Conservation (phyloP, 192 early-diverging fungal genomes). For the Linnemannia elongata region DNA sequence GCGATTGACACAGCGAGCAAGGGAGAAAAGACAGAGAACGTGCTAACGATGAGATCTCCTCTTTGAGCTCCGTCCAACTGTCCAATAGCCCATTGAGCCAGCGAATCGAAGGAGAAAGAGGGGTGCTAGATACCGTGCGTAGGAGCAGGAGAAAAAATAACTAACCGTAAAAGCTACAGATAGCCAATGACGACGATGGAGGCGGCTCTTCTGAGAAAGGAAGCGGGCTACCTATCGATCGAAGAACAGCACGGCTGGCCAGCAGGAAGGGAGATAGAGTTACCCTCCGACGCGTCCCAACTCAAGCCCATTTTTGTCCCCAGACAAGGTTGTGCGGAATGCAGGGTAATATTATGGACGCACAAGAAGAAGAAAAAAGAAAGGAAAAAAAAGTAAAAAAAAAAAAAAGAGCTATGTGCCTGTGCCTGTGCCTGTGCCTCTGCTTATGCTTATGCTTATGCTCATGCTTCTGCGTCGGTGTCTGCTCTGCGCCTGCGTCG, state of each 20-base stretch:
- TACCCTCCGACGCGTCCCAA: background rate
- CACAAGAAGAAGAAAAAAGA: background rate
- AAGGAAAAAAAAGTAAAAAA: background rate
- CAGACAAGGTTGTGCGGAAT: slow-evolving; percentile 4
- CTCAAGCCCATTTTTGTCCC: background rate
- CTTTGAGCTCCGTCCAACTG: background rate
- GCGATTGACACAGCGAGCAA: background rate
- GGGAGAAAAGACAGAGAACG: background rate
- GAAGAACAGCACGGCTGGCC: background rate
- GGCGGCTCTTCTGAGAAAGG: background rate
- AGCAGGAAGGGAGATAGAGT: background rate
- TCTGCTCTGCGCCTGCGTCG: background rate
- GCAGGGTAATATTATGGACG: background rate
- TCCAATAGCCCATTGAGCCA: background rate
- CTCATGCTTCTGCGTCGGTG: background rate
- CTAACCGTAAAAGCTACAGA: background rate
- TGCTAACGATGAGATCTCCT: background rate
- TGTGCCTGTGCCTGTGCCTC: background rate
- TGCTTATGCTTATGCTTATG: slow-evolving; percentile 8
- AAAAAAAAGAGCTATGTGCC: slow-evolving; percentile 7
- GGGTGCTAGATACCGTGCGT: background rate
- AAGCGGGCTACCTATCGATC: background rate
- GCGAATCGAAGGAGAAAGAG: background rate
- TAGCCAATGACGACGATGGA: background rate
- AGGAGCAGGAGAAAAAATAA: background rate